Base-by-base conservation (phyloP, 169 alveolate genomes). In the Cryptosporidium parvum region DNA sequence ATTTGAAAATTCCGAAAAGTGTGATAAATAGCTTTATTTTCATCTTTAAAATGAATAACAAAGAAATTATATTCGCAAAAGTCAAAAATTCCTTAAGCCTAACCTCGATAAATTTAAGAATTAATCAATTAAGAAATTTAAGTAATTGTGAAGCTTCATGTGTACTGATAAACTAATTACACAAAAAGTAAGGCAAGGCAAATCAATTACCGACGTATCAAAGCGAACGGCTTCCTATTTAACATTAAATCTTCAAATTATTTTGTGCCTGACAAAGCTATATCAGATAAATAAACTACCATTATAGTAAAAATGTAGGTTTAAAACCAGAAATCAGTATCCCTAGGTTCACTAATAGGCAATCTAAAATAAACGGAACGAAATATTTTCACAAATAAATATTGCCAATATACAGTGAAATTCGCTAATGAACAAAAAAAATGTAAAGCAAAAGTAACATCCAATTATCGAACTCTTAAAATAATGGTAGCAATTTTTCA, bases 201-300 rank as follows among this genome's bases (percentile, higher is more conserved):
- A 14, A 9, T 52, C 26, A 73, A 35, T 14, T 71, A 70, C 10
- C 72, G 65, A 59, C 53, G 35, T 1, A 59, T 18, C 35, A 62
- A 71, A 45, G 35, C 86, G 18, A 73, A 26, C 26, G 72, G 31
- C 42, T 3, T 73, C 72, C 86, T 56, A 31, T 56, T 56, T 26
- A 62, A 31, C 12, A 18, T 0, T 42, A 73, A 39, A 29, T 23
- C 52, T 37, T 73, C 72, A 26, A n/a, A 56, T 53, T 31, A 59
- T 18, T 73, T 73, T 61, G 58, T 23, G 44, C 18, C 58, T 59
- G 56, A 35, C 72, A 35, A 52, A 6, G 72, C 44, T 29, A 73
- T 10, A 33, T 70, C 72, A 1, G 56, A 33, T 26, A 73, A 14
- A 39, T 2, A 33, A 56, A 37, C 8, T 29, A 23, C 52, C 86